These are phyloP conservation scores for Tetraselmis striata DNA, from an alignment of 139 green algal species.

Conservation along the genomic window DNA sequence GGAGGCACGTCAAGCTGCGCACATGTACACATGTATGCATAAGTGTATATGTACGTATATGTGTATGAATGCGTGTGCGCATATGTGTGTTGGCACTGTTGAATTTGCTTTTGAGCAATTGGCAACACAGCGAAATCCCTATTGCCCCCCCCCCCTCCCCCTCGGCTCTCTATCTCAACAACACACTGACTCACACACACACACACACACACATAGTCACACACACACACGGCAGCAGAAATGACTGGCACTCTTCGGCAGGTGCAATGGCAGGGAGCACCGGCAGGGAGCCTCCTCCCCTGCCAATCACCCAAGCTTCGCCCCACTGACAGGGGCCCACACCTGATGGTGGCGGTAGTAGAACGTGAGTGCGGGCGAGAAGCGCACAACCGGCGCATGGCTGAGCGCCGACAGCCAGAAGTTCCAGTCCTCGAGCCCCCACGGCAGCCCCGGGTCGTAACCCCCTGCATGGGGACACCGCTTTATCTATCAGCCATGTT, in stretches of 20 bases:
- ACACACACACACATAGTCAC: too few species aligned
- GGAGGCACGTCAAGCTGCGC: not conserved
- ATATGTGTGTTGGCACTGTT: not conserved
- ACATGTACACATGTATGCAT: not conserved
- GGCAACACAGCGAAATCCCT: too few species aligned
- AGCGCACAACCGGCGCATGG: constrained; percentile 16
- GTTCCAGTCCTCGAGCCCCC: constrained; percentile 35
- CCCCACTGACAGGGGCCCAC: not conserved
- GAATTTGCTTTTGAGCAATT: too few species aligned
- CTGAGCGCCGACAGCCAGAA: constrained; percentile 23
- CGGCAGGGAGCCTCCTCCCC: too few species aligned
- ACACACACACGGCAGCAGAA: too few species aligned
- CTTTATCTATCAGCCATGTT: not conserved
- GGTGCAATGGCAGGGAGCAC: too few species aligned
- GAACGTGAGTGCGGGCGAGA: constrained; percentile 23
- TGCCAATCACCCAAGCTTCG: too few species aligned
- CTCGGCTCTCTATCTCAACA: too few species aligned
- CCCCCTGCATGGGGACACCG: constrained; percentile 4
- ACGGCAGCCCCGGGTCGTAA: constrained; percentile 26
- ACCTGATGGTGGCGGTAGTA: constrained; percentile 28
- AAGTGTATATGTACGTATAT: not conserved
- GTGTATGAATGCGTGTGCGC: not conserved
- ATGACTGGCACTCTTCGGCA: too few species aligned
- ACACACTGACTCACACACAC: too few species aligned
- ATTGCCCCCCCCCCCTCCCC: too few species aligned